Evolutionary conservation across 2,329 filamentous ascomycete species (phyloP).

Genomic region (Aureobasidium zeae): DNA sequence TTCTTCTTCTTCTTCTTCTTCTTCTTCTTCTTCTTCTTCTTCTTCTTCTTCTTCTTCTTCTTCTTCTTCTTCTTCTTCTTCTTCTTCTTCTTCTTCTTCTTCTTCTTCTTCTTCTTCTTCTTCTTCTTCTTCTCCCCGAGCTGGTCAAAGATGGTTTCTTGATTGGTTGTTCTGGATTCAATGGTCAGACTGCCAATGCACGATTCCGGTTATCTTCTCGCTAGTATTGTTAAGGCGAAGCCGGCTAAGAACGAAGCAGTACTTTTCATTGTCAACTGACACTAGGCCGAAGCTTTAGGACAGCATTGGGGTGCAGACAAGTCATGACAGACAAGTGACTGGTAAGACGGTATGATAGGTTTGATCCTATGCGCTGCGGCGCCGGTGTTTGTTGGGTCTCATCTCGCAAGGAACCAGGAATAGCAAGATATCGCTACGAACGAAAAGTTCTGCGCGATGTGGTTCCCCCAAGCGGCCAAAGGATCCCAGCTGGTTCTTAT

Average conservation of each 20-base stretch:
- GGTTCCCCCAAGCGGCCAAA: not conserved
- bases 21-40: too few species aligned
- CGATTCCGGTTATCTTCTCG: not conserved
- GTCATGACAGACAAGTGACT: not conserved
- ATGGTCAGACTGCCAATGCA: not conserved
- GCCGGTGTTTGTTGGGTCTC: not conserved
- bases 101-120: not conserved
- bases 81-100: too few species aligned
- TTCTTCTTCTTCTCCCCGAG: not conserved
- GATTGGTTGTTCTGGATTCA: not conserved
- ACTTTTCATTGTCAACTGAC: not conserved
- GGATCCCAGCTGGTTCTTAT: not conserved
- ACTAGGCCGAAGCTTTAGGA: not conserved
- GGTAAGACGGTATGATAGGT: not conserved
- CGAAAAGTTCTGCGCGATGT: not conserved
- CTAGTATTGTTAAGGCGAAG: not conserved
- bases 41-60: too few species aligned
- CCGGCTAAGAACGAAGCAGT: not conserved
- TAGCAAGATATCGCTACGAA: not conserved
- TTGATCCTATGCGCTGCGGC: not conserved
- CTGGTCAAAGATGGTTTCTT: not conserved
- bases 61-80: too few species aligned
- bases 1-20: too few species aligned
- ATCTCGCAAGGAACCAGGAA: not conserved
- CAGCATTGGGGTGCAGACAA: not conserved